phyloP scores from a whole-genome alignment of 129 eudicot species.

The Arctium minus region DNA sequence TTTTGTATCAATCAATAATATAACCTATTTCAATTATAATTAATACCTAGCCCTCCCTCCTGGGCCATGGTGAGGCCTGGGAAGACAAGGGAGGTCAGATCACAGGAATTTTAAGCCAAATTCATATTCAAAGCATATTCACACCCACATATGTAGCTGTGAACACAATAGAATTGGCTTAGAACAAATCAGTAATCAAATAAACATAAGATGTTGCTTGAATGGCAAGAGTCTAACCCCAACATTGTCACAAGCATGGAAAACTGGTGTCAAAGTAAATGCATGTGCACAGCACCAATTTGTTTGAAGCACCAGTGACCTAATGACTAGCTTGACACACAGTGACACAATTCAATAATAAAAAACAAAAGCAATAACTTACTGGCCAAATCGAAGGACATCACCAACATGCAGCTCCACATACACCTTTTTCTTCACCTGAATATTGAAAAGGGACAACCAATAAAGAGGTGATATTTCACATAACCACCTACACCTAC shows the following conservation, averaged over 20 bases:
- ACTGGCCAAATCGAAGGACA: slow-evolving; percentile 96
- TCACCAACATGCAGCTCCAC: slow-evolving; percentile 94
- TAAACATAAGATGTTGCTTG: background rate
- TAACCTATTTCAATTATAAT: too few species aligned
- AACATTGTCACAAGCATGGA: too few species aligned
- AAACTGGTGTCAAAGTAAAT: background rate
- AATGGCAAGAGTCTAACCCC: background rate
- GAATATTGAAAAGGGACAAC: background rate
- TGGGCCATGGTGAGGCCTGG: background rate
- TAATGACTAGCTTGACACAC: background rate
- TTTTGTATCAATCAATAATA: too few species aligned
- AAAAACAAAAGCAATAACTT: slow-evolving; percentile 37
- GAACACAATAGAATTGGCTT: too few species aligned
- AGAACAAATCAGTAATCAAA: too few species aligned
- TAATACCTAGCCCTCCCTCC: background rate
- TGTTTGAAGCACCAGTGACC: background rate
- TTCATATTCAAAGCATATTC: background rate
- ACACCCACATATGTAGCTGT: too few species aligned
- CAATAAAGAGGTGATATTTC: slow-evolving; percentile 10
- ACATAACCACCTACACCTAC: background rate
- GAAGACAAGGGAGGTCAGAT: background rate
- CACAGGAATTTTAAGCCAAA: background rate
- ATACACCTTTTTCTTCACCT: slow-evolving; percentile 75
- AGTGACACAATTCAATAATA: background rate
- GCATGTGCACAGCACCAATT: background rate